phyloP scores from a whole-genome alignment of 108 stramenopile species.

The Discostella stelligeroides region DNA sequence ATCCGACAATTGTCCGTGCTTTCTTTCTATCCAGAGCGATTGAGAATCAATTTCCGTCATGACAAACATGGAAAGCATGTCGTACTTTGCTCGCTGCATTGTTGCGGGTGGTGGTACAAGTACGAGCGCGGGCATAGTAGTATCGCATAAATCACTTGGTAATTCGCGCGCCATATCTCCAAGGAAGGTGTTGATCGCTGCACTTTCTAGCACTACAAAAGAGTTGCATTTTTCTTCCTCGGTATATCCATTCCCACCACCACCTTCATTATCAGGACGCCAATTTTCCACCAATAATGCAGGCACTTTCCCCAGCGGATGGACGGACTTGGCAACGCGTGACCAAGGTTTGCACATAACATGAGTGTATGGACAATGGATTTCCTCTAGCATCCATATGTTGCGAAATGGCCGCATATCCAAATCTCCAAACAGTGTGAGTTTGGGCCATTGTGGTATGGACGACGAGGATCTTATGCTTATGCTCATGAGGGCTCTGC shows the following conservation, averaged over 20 bases:
- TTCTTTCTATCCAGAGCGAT: slow-evolving; percentile 78
- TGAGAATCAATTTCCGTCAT: slow-evolving; percentile 77
- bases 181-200: slow-evolving; percentile 79
- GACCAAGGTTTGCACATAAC: slow-evolving; percentile 49
- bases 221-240: not conserved
- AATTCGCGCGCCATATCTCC: slow-evolving; percentile 60
- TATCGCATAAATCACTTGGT: not conserved
- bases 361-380: slow-evolving; percentile 50
- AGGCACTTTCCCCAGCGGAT: slow-evolving; percentile 79
- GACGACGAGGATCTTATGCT: too few species aligned
- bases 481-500: too few species aligned
- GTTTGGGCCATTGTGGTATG: slow-evolving; percentile 21
- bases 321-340: slow-evolving; percentile 37
- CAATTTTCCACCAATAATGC: slow-evolving; percentile 49
- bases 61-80: slow-evolving; percentile 60
- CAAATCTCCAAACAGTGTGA: slow-evolving; percentile 62
- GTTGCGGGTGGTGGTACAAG: slow-evolving; percentile 74
- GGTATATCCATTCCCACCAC: not conserved
- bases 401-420: slow-evolving; percentile 73
- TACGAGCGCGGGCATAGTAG: not conserved
- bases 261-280: not conserved
- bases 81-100: slow-evolving; percentile 63
- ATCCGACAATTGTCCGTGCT: slow-evolving; percentile 61
- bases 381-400: slow-evolving; percentile 88
- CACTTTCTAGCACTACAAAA: slow-evolving; percentile 68